phyloP scores from a whole-genome alignment of 805 yeast genomes.

The Metschnikowia matae region DNA sequence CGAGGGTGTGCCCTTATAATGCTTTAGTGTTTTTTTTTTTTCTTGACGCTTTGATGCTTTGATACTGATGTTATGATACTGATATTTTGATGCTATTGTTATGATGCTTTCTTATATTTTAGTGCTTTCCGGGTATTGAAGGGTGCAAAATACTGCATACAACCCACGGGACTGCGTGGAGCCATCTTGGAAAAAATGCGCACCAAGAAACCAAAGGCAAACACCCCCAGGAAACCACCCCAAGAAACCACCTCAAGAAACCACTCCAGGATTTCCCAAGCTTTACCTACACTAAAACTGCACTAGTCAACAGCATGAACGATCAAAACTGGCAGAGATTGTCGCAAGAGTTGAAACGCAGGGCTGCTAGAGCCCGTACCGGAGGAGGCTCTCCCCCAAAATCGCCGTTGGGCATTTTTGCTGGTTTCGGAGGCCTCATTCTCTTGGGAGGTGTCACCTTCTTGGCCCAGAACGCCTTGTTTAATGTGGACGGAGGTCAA shows the following conservation, averaged over 20 bases:
- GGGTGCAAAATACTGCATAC: neutral
- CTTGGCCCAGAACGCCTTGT: constrained; percentile 34
- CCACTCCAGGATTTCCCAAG: too few species aligned
- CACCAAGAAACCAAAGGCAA: neutral
- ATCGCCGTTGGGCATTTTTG: constrained; percentile 35
- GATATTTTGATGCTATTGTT: too few species aligned
- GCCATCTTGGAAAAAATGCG: neutral
- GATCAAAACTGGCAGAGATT: constrained; percentile 40
- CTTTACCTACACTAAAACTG: too few species aligned
- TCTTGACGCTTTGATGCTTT: too few species aligned
- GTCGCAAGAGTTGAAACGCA: constrained; percentile 39
- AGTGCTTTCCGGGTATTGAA: neutral
- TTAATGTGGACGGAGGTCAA: constrained; percentile 95
- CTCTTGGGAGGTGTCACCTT: constrained; percentile 39
- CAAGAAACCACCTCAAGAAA: too few species aligned
- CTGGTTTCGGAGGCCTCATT: constrained; percentile 41
- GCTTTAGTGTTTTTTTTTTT: too few species aligned
- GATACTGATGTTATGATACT: too few species aligned
- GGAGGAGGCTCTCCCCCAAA: constrained; percentile 29
- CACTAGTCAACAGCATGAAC: constrained; percentile 24
- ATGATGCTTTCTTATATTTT: too few species aligned
- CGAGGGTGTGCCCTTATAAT: constrained; percentile 82
- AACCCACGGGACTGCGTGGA: neutral
- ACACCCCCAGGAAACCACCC: neutral
- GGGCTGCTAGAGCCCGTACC: constrained; percentile 23